Percentiles rank a stretch among this genome's conserved stretches.
Evolutionary conservation across 305 asterid genomes (phyloP).

Genomic region (Fraxinus sp.): DNA sequence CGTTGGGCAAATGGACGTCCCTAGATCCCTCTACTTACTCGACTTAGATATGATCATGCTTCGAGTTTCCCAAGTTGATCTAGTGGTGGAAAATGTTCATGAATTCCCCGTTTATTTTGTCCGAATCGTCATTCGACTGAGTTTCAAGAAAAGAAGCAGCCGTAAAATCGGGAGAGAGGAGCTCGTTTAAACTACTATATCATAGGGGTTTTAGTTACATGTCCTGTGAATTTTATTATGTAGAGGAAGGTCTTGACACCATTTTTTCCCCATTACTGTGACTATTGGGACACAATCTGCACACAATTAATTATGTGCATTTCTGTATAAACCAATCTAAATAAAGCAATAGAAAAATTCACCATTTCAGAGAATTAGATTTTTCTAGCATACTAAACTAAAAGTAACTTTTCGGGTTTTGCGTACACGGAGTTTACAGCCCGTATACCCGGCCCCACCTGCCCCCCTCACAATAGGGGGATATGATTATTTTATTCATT

Average conservation of each 20-base stretch:
- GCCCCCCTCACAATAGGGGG: too few species aligned
- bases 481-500: too few species aligned
- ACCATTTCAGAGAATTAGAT: neutral
- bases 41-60: constrained; percentile 1
- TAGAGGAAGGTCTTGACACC: neutral
- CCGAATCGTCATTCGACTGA: neutral
- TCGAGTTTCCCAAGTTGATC: neutral
- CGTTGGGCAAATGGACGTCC: constrained; percentile 42
- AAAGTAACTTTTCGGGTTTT: constrained; percentile 5
- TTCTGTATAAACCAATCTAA: neutral
- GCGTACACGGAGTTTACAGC: too few species aligned
- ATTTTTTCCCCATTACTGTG: neutral
- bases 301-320: neutral
- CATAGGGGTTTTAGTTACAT: neutral
- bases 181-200: neutral
- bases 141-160: neutral
- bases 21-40: constrained; percentile 22
- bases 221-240: neutral
- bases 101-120: neutral
- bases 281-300: neutral
- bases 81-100: neutral
- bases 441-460: too few species aligned
- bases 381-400: constrained; percentile 3
- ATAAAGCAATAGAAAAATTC: neutral
- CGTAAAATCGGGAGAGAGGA: neutral